Conservation (phyloP, 2,329 filamentous ascomycete species). For the Sordariomycetes sp. region DNA sequence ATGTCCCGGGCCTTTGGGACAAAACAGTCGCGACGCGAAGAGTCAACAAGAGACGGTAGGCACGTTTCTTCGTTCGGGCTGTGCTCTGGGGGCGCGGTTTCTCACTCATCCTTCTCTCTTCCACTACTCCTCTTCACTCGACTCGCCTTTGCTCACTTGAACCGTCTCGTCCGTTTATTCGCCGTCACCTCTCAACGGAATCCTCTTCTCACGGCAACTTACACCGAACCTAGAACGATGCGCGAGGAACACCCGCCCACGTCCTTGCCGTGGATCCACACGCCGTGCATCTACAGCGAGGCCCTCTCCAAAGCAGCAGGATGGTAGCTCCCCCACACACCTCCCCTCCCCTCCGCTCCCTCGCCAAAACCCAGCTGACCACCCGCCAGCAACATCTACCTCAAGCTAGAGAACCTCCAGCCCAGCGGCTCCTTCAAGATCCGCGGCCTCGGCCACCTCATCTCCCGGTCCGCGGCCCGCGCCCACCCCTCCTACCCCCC, state of each 20-base stretch:
- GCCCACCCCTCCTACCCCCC: conserved; percentile 16
- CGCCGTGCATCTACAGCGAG: conserved; percentile 55
- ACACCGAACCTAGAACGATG: conserved; percentile 10
- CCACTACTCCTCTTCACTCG: too few species aligned
- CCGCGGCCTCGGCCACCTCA: conserved; percentile 58
- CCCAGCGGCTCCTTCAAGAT: conserved; percentile 80
- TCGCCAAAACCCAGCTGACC: background rate
- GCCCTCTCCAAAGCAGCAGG: conserved; percentile 56
- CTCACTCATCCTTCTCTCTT: too few species aligned
- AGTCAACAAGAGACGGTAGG: too few species aligned
- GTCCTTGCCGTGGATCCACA: conserved; percentile 52
- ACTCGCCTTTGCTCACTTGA: too few species aligned
- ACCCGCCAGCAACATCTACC: conserved; percentile 50
- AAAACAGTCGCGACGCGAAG: too few species aligned
- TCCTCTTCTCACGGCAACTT: too few species aligned
- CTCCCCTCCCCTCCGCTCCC: background rate
- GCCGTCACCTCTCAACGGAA: too few species aligned
- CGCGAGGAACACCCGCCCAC: conserved; percentile 25
- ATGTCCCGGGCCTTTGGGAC: too few species aligned
- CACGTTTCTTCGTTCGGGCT: too few species aligned
- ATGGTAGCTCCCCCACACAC: conserved; percentile 38
- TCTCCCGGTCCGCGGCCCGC: conserved; percentile 15
- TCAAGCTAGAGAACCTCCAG: conserved; percentile 74
- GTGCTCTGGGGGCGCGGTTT: too few species aligned
- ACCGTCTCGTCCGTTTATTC: too few species aligned